Evolutionary conservation across 495 filamentous ascomycete genomes (phyloP).

Genomic region (Neurospora sp.): DNA sequence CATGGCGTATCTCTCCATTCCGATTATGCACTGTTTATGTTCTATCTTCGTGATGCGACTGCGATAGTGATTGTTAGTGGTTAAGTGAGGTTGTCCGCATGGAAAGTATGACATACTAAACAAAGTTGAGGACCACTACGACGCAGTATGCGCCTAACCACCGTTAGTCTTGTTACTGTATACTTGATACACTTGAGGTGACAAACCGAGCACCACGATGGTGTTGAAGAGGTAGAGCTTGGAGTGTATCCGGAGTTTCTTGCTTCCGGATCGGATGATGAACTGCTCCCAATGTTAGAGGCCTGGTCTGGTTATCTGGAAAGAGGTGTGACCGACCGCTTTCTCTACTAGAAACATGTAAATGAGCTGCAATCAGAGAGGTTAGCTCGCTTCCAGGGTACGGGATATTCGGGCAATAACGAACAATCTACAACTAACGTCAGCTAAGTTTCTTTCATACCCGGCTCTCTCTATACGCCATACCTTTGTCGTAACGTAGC

Average conservation of each 20-base stretch:
- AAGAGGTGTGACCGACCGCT: conserved; percentile 26
- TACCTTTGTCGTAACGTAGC: conserved; percentile 46
- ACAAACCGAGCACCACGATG: conserved; percentile 41
- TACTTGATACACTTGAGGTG: neutral
- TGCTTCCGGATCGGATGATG: conserved; percentile 34
- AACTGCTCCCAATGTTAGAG: conserved; percentile 24
- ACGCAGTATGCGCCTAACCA: conserved; percentile 31
- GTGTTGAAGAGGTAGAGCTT: conserved; percentile 43
- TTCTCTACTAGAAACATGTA: conserved; percentile 46
- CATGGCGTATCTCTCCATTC: conserved; percentile 39
- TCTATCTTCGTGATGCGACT: conserved; percentile 39
- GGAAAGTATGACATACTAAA: conserved; percentile 30
- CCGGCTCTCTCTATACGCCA: neutral
- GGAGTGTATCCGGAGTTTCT: conserved; percentile 33
- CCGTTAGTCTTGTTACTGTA: conserved; percentile 3
- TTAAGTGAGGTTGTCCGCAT: neutral
- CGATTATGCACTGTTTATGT: conserved; percentile 41
- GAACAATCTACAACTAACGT: conserved; percentile 27
- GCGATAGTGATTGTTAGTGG: neutral
- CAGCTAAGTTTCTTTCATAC: neutral
- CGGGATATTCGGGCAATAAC: neutral
- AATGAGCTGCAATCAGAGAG: conserved; percentile 28
- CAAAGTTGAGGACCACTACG: conserved; percentile 39
- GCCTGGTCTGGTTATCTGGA: no score
- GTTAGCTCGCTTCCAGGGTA: neutral